These are phyloP conservation scores for Hygrocybe coccinea DNA, from an alignment of 768 basidiomycete genomes.

Conservation along the genomic window DNA sequence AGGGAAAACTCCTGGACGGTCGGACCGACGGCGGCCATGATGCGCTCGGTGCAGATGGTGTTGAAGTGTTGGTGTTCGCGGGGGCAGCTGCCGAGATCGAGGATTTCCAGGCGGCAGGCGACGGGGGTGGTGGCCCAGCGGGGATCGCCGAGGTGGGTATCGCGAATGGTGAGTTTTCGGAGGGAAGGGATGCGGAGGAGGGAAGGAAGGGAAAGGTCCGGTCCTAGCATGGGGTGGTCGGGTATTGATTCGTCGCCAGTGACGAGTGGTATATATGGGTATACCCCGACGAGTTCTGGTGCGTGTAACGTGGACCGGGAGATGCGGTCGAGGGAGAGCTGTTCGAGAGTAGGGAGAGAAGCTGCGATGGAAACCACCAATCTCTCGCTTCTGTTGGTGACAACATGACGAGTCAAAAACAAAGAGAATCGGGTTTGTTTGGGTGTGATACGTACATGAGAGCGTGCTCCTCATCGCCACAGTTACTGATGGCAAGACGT, in stretches of 20 bases:
- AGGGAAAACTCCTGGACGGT: constrained; percentile 54
- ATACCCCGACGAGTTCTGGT: constrained; percentile 48
- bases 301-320: constrained; percentile 65
- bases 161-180: constrained; percentile 56
- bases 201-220: constrained; percentile 58
- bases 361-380: constrained; percentile 66
- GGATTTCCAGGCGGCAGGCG: constrained; percentile 47
- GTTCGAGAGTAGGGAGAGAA: constrained; percentile 48
- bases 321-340: constrained; percentile 58
- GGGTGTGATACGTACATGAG: constrained; percentile 42
- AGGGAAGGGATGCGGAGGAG: constrained; percentile 62
- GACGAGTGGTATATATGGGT: constrained; percentile 57
- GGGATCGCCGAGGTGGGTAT: constrained; percentile 66
- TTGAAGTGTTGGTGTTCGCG: constrained; percentile 52
- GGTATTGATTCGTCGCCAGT: constrained; percentile 58
- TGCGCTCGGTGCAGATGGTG: constrained; percentile 51
- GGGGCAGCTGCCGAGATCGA: constrained; percentile 55
- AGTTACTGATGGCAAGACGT: constrained; percentile 46
- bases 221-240: constrained; percentile 47
- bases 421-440: no score
- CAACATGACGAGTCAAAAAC: no score
- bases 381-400: constrained; percentile 52
- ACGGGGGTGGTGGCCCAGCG: constrained; percentile 52
- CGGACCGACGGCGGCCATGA: constrained; percentile 55
- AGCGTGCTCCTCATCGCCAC: constrained; percentile 33